These are phyloP conservation scores for Hymenoscyphus fraxineus DNA, from an alignment of 2,329 filamentous ascomycete species.

Conservation along the genomic window DNA sequence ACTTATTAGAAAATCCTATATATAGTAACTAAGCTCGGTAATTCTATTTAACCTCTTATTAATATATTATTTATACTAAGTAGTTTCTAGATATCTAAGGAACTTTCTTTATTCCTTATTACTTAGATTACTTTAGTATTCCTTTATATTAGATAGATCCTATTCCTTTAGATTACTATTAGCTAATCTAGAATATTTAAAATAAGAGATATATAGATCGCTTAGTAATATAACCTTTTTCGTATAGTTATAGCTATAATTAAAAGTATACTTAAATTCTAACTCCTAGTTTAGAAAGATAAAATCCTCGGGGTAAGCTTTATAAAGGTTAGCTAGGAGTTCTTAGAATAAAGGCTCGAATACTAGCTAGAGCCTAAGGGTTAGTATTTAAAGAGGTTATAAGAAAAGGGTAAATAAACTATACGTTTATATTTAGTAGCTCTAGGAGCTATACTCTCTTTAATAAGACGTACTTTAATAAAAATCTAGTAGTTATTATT, in stretches of 20 bases:
- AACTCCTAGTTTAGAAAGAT: not conserved
- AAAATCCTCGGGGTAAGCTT: not conserved
- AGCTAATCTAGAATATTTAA: not conserved
- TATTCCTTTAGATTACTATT: not conserved
- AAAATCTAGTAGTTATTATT: not conserved
- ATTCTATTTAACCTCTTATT: not conserved
- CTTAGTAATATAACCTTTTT: not conserved
- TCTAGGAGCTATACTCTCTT: not conserved
- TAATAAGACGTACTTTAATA: not conserved
- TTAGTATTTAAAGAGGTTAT: not conserved
- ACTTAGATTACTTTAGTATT: not conserved
- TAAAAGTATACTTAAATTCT: not conserved
- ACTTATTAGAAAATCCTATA: too few species aligned
- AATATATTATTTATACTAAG: not conserved
- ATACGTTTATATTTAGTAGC: not conserved
- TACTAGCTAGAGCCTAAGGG: not conserved
- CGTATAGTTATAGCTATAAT: not conserved
- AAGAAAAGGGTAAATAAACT: not conserved
- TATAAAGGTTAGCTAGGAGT: not conserved
- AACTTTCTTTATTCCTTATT: not conserved
- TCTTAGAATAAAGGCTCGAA: not conserved
- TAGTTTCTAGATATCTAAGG: not conserved
- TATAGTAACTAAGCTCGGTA: not conserved
- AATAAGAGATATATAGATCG: not conserved
- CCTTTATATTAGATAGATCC: not conserved